Evolutionary conservation across 2,329 filamentous ascomycete genomes (phyloP).

Genomic region (Westerdykella sp.): DNA sequence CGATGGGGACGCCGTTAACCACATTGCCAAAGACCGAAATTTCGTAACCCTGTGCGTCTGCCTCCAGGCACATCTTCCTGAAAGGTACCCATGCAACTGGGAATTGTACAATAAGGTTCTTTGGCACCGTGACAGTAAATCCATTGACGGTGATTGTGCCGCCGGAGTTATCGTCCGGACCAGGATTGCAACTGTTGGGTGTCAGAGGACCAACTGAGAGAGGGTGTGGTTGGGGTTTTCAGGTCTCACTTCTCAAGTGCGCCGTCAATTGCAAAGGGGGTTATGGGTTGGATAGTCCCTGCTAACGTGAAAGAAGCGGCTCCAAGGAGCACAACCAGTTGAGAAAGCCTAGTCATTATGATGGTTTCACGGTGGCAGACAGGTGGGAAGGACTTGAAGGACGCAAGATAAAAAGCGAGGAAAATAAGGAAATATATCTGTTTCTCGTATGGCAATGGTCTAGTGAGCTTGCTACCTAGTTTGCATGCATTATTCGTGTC

Average conservation of each 20-base stretch:
- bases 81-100: slow-evolving; percentile 44
- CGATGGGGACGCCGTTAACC: slow-evolving; percentile 33
- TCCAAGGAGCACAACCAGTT: neutral
- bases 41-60: slow-evolving; percentile 17
- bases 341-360: neutral
- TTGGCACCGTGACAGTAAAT: slow-evolving; percentile 42
- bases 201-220: too few relatives aligned
- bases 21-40: slow-evolving; percentile 37
- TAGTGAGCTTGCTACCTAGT: too few relatives aligned
- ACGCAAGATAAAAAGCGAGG: too few relatives aligned
- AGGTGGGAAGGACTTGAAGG: too few relatives aligned
- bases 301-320: slow-evolving; percentile 2
- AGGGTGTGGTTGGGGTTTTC: neutral
- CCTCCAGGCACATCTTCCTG: slow-evolving; percentile 20
- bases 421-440: too few relatives aligned
- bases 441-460: too few relatives aligned
- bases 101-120: slow-evolving; percentile 48
- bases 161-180: slow-evolving; percentile 39
- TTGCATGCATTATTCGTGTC: too few relatives aligned
- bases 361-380: neutral
- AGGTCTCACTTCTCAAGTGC: slow-evolving; percentile 21
- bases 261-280: slow-evolving; percentile 23
- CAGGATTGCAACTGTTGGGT: slow-evolving; percentile 13
- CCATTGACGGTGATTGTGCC: slow-evolving; percentile 44
- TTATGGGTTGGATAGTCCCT: slow-evolving; percentile 15